A percentile compares a stretch with the other conserved stretches of the same genome.
Conservation (phyloP, 495 filamentous ascomycete genomes). For the Penicillium chermesinum region DNA sequence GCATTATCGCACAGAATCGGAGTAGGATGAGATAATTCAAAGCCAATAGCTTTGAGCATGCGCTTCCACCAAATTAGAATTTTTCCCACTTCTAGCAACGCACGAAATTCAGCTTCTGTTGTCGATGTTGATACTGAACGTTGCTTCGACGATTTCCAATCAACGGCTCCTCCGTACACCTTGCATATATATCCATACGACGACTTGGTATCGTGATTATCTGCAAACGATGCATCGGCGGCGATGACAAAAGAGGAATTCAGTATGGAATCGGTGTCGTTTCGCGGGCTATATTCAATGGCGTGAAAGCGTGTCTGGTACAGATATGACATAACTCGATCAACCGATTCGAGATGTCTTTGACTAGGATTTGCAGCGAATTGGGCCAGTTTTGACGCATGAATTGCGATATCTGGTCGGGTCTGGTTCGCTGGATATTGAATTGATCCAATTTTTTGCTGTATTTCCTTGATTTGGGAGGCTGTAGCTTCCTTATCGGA, state of each 20-base stretch:
- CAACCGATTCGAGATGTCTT: constrained; percentile 8
- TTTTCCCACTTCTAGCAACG: constrained; percentile 4
- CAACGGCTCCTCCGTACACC: constrained; percentile 14
- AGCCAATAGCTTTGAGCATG: not conserved
- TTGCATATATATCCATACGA: constrained; percentile 15
- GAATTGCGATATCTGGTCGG: constrained; percentile 14
- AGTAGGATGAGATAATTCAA: not conserved
- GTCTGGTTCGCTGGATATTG: constrained; percentile 21
- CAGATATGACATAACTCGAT: constrained; percentile 16
- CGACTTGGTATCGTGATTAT: constrained; percentile 14
- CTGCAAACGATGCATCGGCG: constrained; percentile 17
- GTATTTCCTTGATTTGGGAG: constrained; percentile 11
- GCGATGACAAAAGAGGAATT: constrained; percentile 1
- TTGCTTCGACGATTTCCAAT: constrained; percentile 21
- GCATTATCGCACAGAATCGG: constrained; percentile 1
- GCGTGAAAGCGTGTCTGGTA: constrained; percentile 4
- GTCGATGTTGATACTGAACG: constrained; percentile 15
- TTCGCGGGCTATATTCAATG: constrained; percentile 2
- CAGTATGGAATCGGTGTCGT: too few relatives aligned
- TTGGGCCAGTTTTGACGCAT: constrained; percentile 10
- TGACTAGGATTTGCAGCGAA: constrained; percentile 17
- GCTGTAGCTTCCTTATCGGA: not conserved
- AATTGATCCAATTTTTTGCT: constrained; percentile 23
- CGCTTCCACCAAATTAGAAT: constrained; percentile 7
- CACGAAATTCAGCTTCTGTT: constrained; percentile 12